phyloP scores from a whole-genome alignment of 345 rosid genomes.

The Syzygium aqueum region DNA sequence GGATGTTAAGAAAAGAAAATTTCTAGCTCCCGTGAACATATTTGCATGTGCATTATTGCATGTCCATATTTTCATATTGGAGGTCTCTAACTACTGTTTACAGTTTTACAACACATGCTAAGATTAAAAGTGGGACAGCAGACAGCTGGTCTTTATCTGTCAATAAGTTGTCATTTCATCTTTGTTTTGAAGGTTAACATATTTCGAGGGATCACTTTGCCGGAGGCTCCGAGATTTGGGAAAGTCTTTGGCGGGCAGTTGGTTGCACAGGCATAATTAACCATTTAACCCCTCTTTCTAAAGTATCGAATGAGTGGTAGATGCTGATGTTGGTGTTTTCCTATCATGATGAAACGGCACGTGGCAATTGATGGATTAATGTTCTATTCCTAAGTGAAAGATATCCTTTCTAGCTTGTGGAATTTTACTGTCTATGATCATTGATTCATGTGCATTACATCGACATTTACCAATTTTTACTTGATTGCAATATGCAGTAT shows the following conservation, averaged over 20 bases:
- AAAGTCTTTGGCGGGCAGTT: conserved; percentile 97
- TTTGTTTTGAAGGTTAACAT: conserved; percentile 58
- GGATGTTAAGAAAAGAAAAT: neutral
- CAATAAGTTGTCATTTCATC: neutral
- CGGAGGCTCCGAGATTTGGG: conserved; percentile 84
- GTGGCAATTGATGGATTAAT: neutral
- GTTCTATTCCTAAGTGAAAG: neutral
- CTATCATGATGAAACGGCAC: neutral
- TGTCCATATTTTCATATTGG: neutral
- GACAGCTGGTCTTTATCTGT: neutral
- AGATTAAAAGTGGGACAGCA: neutral
- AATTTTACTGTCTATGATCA: neutral
- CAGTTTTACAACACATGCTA: neutral
- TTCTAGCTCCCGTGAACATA: neutral
- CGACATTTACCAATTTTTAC: neutral
- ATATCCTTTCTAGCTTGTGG: neutral
- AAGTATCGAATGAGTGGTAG: neutral
- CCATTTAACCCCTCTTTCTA: neutral
- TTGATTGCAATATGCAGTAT: neutral
- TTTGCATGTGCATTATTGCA: neutral
- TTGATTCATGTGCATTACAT: neutral
- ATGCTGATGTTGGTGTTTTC: neutral
- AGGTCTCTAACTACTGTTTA: neutral
- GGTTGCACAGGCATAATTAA: conserved; percentile 63
- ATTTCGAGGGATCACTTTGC: conserved; percentile 78